Conservation (phyloP, 495 filamentous ascomycete species). For the Extremus antarcticus region DNA sequence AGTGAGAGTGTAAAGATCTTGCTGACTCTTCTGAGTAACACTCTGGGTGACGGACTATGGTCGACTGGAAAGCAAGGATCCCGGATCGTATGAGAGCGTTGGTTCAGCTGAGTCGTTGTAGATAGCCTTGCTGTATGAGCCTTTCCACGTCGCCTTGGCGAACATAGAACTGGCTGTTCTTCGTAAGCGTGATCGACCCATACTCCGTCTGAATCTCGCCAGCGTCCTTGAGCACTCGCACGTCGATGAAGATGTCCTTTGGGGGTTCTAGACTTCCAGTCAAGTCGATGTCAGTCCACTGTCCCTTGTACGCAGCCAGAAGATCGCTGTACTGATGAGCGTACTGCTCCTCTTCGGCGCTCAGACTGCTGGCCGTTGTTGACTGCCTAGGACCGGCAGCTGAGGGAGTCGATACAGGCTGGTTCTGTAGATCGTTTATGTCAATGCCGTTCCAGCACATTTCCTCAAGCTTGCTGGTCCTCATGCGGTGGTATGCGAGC, state of each 20-base stretch:
- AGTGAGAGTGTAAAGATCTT: too few species aligned
- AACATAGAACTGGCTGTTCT: conserved; percentile 97
- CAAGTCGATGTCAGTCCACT: conserved; percentile 97
- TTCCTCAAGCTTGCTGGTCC: conserved; percentile 85
- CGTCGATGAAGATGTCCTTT: conserved; percentile 93
- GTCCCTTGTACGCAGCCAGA: conserved; percentile 90
- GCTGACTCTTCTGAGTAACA: too few species aligned
- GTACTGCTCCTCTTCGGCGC: conserved; percentile 97
- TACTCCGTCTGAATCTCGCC: conserved; percentile 99
- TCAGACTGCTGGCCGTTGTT: conserved; percentile 54
- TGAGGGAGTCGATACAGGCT: conserved; percentile 20
- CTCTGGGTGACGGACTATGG: too few species aligned
- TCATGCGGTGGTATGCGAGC: conserved; percentile 83
- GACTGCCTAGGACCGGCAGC: conserved; percentile 19
- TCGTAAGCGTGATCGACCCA: conserved; percentile 95
- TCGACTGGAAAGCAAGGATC: too few species aligned
- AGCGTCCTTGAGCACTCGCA: conserved; percentile 90
- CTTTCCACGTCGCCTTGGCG: conserved; percentile 93
- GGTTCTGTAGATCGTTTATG: conserved; percentile 51
- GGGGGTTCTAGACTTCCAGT: conserved; percentile 93
- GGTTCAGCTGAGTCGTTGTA: conserved; percentile 76
- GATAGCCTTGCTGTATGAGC: conserved; percentile 90
- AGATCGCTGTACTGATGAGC: conserved; percentile 83
- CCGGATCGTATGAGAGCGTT: too few species aligned
- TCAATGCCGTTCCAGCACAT: conserved; percentile 87